Evolutionary conservation across 768 basidiomycete genomes (phyloP).

Genomic region (Hericium rajendrae): DNA sequence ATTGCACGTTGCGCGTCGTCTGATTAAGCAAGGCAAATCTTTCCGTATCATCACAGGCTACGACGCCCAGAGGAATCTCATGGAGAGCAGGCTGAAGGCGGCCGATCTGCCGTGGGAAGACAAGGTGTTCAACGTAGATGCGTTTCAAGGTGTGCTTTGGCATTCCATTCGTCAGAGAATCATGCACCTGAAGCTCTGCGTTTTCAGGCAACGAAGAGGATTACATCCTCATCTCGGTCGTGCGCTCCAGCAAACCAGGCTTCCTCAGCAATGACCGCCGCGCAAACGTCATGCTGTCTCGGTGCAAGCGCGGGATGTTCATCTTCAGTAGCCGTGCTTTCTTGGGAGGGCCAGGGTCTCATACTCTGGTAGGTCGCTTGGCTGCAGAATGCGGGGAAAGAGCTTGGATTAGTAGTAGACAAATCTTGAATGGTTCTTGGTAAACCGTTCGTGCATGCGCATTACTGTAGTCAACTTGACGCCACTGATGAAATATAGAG

Average conservation of each 20-base stretch:
- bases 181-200: neutral
- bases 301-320: slow-evolving; percentile 25
- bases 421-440: slow-evolving; percentile 3
- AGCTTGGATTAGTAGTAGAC: slow-evolving; percentile 7
- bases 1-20: slow-evolving; percentile 15
- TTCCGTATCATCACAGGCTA: slow-evolving; percentile 27
- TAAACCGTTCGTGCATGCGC: too few relatives aligned
- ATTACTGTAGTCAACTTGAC: too few relatives aligned
- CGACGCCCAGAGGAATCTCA: slow-evolving; percentile 21
- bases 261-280: slow-evolving; percentile 22
- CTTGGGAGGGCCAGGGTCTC: slow-evolving; percentile 7
- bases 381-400: slow-evolving; percentile 12
- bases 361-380: slow-evolving; percentile 19
- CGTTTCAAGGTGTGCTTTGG: slow-evolving; percentile 24
- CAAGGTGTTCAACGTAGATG: slow-evolving; percentile 26
- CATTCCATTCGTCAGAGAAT: neutral
- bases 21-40: slow-evolving; percentile 9
- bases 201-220: slow-evolving; percentile 25
- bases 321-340: slow-evolving; percentile 20
- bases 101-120: slow-evolving; percentile 17
- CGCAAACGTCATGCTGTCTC: slow-evolving; percentile 28
- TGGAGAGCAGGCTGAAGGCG: slow-evolving; percentile 19
- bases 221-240: slow-evolving; percentile 24
- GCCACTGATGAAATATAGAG: too few relatives aligned
- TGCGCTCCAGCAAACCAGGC: slow-evolving; percentile 22